These are phyloP conservation scores for Buxus sempervirens DNA, from an alignment of 164 flowering plant genomes.

Conservation along the genomic window DNA sequence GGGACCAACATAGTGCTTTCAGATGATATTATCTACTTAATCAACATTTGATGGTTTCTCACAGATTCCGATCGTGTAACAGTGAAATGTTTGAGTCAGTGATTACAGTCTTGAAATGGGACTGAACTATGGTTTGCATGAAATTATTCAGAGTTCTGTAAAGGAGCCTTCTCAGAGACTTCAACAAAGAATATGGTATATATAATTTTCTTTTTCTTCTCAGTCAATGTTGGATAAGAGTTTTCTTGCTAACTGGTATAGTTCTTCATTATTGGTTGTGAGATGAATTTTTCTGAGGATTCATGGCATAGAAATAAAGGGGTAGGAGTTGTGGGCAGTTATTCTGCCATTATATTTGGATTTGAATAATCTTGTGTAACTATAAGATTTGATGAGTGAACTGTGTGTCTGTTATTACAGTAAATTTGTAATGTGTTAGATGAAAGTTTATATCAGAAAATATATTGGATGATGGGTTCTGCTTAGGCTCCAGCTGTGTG, in stretches of 20 bases:
- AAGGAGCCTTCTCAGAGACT: neutral
- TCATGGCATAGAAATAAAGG: neutral
- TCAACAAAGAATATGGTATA: neutral
- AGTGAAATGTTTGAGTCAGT: neutral
- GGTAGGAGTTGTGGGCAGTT: too few species aligned
- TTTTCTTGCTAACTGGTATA: neutral
- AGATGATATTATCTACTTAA: conserved; percentile 10
- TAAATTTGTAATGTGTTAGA: too few species aligned
- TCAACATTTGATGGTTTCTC: neutral
- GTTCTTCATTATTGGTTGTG: neutral
- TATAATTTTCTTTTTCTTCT: neutral
- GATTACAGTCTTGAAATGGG: too few species aligned
- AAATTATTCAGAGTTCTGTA: neutral
- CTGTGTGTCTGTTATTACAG: too few species aligned
- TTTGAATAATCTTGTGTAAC: too few species aligned
- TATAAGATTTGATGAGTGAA: too few species aligned
- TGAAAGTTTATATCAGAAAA: too few species aligned
- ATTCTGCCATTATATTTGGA: too few species aligned
- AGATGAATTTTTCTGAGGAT: neutral
- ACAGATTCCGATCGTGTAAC: neutral
- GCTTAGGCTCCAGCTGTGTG: too few species aligned
- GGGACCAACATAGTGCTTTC: conserved; percentile 13
- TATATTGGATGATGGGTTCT: too few species aligned
- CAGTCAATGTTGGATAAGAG: neutral
- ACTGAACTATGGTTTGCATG: too few species aligned